These are phyloP conservation scores for Ligustrum vulgare DNA, from an alignment of 257 asterid genomes.

Conservation along the genomic window DNA sequence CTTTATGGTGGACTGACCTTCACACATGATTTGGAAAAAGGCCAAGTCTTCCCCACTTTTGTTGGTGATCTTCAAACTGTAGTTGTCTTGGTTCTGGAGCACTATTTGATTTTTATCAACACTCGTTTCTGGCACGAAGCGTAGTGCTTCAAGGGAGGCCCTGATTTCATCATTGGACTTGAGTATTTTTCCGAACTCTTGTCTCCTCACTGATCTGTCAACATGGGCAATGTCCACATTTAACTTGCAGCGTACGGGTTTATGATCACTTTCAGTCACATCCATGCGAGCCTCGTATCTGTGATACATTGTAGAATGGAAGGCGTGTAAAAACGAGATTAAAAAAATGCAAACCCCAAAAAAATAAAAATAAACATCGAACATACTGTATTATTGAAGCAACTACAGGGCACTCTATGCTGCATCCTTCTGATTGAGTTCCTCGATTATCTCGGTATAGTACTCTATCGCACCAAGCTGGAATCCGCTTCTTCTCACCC, in stretches of 20 bases:
- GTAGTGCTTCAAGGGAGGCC: slow-evolving; percentile 52
- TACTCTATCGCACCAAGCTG: slow-evolving; percentile 97
- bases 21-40: slow-evolving; percentile 65
- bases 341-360: neutral
- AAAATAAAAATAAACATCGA: slow-evolving; percentile 7
- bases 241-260: slow-evolving; percentile 90
- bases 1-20: slow-evolving; percentile 65
- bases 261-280: slow-evolving; percentile 93
- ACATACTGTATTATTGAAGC: slow-evolving; percentile 79
- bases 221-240: slow-evolving; percentile 70
- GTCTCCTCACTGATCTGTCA: slow-evolving; percentile 80
- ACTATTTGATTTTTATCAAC: slow-evolving; percentile 48
- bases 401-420: slow-evolving; percentile 84
- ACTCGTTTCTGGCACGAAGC: slow-evolving; percentile 61
- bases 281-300: slow-evolving; percentile 97
- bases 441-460: slow-evolving; percentile 74
- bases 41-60: slow-evolving; percentile 58
- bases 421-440: slow-evolving; percentile 53
- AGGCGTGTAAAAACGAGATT: neutral
- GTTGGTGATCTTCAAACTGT: slow-evolving; percentile 67
- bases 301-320: neutral
- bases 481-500: slow-evolving; percentile 95
- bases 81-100: slow-evolving; percentile 72
- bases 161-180: slow-evolving; percentile 43
- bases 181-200: slow-evolving; percentile 66